Evolutionary conservation across 495 filamentous ascomycete genomes (phyloP).

Genomic region (Schizothecium vesticola): DNA sequence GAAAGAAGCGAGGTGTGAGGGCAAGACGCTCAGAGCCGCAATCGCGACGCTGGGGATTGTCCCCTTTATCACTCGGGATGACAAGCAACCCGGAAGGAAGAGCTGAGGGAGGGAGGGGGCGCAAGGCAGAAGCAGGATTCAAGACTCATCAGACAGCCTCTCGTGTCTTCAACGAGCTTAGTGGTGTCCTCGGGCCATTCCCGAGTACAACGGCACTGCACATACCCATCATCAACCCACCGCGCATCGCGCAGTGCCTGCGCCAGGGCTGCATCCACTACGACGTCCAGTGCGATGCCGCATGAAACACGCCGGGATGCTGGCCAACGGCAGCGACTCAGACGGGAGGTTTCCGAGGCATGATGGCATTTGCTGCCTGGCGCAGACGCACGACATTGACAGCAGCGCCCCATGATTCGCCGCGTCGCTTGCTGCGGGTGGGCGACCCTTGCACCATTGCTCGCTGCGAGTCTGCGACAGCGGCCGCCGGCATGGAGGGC

Average conservation of each 20-base stretch:
- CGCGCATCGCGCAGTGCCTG: neutral
- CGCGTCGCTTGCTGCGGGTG: neutral
- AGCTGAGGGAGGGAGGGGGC: slow-evolving; percentile 5
- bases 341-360: neutral
- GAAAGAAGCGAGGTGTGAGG: neutral
- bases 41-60: neutral
- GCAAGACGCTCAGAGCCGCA: neutral
- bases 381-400: slow-evolving; percentile 8
- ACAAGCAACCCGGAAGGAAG: neutral
- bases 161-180: neutral
- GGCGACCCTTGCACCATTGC: neutral
- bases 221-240: neutral
- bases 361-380: slow-evolving; percentile 6
- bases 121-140: slow-evolving; percentile 5
- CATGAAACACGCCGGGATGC: neutral
- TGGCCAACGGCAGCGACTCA: slow-evolving; percentile 3
- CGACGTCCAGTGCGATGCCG: neutral
- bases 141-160: slow-evolving; percentile 13
- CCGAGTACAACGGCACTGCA: neutral
- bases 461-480: neutral
- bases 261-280: slow-evolving; percentile 1
- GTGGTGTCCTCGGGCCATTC: neutral
- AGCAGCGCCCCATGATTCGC: slow-evolving; percentile 1
- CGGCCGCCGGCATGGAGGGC: neutral
- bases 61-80: neutral